Evolutionary conservation across 176 grass and related monocot species (phyloP), one percentile per base, ranked within the genome.

Genomic region (Typha latifolia): DNA sequence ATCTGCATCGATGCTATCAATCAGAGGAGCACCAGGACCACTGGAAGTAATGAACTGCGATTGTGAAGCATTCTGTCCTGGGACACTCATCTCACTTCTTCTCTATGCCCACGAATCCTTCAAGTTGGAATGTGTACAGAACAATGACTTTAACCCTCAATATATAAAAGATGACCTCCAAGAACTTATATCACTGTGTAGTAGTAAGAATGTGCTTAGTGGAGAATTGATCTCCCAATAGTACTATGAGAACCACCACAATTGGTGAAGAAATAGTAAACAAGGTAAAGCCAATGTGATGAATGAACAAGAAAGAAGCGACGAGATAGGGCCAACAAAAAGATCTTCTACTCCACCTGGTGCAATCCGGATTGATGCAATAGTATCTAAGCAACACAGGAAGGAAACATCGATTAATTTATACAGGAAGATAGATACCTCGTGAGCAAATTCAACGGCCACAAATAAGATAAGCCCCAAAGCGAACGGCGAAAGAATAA

Each of bases 1-100:
- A 70, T 91, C 82, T 16, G 73, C 86, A 86, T 92, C 88, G 43
- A 92, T 90, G 74, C 61, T 84, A 29, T 97, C 88, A 7, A 97
- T 97, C 16, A 97, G 84, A 72, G 89, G 94, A 3, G 68, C 61
- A 27, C 83, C 85, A 1, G 81, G 76, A 27, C 94, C 89, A 79
- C 75, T 82, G 2, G 81, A 78, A 74, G 73, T 71, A 3, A 97
- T 85, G 62, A 97, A 97, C 15, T 97, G 94, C 0, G 72, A 78
- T 29, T 82, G 85, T 6, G 82, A 83, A 34, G 74, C 61, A 67
- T 26, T 59, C 37, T 83, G 85, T 74, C 55, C 71, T 1, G 61
- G 23, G 1, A 50, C 51, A 32, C 64, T 91, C 74, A 87, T 66
- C 51, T 67, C 31, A 5, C 62, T 61, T 48, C 31, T 26, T 62